A percentile compares a stretch with the other conserved stretches of the same genome.
phyloP scores from a whole-genome alignment of 345 rosid species.

The Heritiera fomes region DNA sequence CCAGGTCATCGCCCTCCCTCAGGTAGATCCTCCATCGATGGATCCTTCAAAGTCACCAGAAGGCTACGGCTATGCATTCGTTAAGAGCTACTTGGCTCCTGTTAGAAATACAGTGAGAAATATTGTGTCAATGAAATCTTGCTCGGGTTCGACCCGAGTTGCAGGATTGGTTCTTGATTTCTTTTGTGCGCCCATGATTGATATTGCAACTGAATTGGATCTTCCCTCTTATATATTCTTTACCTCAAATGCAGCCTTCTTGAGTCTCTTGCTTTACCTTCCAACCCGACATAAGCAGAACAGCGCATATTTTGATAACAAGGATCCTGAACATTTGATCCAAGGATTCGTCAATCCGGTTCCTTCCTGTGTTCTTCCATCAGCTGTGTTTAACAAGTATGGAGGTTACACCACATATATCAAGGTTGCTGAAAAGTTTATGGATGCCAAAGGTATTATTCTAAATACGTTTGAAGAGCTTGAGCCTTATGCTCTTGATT shows the following conservation, averaged over 20 bases:
- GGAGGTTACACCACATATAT: slow-evolving; percentile 39
- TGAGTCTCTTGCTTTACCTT: slow-evolving; percentile 41
- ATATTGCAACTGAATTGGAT: slow-evolving; percentile 37
- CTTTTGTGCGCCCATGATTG: slow-evolving; percentile 46
- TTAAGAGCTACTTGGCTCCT: slow-evolving; percentile 24
- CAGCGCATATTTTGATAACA: slow-evolving; percentile 17
- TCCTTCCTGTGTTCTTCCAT: slow-evolving; percentile 43
- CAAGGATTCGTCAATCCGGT: slow-evolving; percentile 41
- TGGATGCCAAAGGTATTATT: slow-evolving; percentile 40
- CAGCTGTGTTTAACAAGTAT: slow-evolving; percentile 27
- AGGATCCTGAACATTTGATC: slow-evolving; percentile 28
- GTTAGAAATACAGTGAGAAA: slow-evolving; percentile 16
- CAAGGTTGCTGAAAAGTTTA: slow-evolving; percentile 40
- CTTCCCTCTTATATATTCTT: slow-evolving; percentile 55
- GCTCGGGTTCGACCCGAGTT: slow-evolving; percentile 31
- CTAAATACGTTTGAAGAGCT: slow-evolving; percentile 44
- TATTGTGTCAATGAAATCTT: slow-evolving; percentile 16
- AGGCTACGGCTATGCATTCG: not conserved
- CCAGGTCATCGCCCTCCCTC: slow-evolving; percentile 36
- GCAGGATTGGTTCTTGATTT: slow-evolving; percentile 49
- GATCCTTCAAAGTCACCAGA: slow-evolving; percentile 29
- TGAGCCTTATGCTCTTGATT: slow-evolving; percentile 38
- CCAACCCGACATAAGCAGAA: slow-evolving; percentile 30
- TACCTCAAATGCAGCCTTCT: slow-evolving; percentile 38
- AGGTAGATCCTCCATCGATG: slow-evolving; percentile 26